phyloP scores from a whole-genome alignment of 1,284 basidiomycete species.

The Lentinus polychrous region DNA sequence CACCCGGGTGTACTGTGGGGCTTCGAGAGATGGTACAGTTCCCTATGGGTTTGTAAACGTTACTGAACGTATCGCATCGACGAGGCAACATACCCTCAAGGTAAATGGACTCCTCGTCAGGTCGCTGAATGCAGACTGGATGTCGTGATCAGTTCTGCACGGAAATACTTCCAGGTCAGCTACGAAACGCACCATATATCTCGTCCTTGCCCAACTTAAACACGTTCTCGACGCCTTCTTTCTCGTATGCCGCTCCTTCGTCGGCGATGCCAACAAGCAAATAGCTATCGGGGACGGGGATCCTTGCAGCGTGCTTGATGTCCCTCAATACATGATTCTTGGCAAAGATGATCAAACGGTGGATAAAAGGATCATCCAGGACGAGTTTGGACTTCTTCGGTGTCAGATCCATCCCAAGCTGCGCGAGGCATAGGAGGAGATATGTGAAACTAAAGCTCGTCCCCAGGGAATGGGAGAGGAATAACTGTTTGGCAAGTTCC shows the following conservation, averaged over 20 bases:
- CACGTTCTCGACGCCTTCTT: slow-evolving; percentile 42
- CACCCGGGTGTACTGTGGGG: slow-evolving; percentile 67
- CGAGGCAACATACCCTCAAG: slow-evolving; percentile 10
- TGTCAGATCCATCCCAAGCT: slow-evolving; percentile 41
- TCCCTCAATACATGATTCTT: slow-evolving; percentile 57
- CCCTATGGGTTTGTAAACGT: slow-evolving; percentile 11
- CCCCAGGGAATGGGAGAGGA: slow-evolving; percentile 48
- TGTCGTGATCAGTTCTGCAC: not conserved
- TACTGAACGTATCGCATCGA: not conserved
- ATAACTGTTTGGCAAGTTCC: slow-evolving; percentile 35
- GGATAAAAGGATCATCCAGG: slow-evolving; percentile 53
- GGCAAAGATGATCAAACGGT: slow-evolving; percentile 43
- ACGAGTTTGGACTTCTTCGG: slow-evolving; percentile 16
- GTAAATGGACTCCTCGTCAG: slow-evolving; percentile 10
- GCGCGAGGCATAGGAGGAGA: slow-evolving; percentile 42
- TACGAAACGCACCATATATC: slow-evolving; percentile 49
- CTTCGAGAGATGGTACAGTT: slow-evolving; percentile 56
- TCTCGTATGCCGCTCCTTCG: slow-evolving; percentile 58
- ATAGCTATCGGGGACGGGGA: slow-evolving; percentile 60
- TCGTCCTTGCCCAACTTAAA: slow-evolving; percentile 44
- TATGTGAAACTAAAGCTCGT: slow-evolving; percentile 39
- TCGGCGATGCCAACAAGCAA: slow-evolving; percentile 74
- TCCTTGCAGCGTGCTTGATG: slow-evolving; percentile 68
- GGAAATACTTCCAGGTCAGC: not conserved
- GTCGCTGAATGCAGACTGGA: slow-evolving; percentile 12